A percentile compares a stretch with the other conserved stretches of the same genome.
phyloP scores from a whole-genome alignment of 805 yeast genomes.

The Saccharomycopsis sp. region DNA sequence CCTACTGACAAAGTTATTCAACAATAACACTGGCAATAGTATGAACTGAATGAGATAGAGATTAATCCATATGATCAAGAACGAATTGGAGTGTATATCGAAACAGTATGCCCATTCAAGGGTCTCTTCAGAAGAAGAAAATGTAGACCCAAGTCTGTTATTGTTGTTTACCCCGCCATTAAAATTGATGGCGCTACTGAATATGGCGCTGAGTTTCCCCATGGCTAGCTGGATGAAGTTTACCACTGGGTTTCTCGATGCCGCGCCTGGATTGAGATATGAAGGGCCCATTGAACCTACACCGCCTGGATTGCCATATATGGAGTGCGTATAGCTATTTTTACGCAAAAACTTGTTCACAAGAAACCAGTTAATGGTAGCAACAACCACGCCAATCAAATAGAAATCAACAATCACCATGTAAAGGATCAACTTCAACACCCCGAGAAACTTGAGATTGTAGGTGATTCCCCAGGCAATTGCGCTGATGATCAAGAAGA shows the following conservation, averaged over 20 bases:
- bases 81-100: constrained; percentile 91
- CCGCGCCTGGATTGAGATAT: neutral
- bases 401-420: constrained; percentile 85
- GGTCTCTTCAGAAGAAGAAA: constrained; percentile 29
- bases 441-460: constrained; percentile 53
- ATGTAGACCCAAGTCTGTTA: constrained; percentile 24
- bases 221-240: neutral
- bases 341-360: constrained; percentile 58
- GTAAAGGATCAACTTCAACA: constrained; percentile 61
- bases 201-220: neutral
- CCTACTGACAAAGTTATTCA: constrained; percentile 59
- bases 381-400: constrained; percentile 56
- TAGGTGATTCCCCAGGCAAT: constrained; percentile 88
- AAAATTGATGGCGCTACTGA: neutral
- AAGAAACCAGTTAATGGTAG: constrained; percentile 68
- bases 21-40: constrained; percentile 61
- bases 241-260: neutral
- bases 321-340: constrained; percentile 23
- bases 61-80: constrained; percentile 68
- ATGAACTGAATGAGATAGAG: constrained; percentile 71
- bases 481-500: constrained; percentile 64
- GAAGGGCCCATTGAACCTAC: neutral
- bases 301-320: neutral
- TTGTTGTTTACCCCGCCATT: constrained; percentile 23
- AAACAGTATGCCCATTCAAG: constrained; percentile 94